Evolutionary conservation across 2,329 filamentous ascomycete species (phyloP), one percentile per base, ranked within the genome.

Genomic region (Escovopsis sp.): DNA sequence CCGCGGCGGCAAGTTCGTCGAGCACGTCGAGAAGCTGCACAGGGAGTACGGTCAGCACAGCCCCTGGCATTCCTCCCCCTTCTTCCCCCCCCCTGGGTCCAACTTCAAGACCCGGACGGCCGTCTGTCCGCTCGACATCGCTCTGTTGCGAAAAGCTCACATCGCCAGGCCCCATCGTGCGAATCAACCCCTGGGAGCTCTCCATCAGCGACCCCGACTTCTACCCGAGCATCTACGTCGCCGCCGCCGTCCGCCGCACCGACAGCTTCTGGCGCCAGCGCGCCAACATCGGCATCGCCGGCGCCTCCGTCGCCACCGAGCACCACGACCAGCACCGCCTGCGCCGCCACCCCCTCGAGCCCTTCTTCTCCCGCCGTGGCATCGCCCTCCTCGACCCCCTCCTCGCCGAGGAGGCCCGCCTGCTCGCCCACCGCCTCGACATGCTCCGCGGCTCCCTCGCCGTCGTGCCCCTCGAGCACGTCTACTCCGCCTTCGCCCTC

Each of bases 21-120:
- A 28, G 12, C n/a, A 38, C 15, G 38, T 42, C 19, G 29, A 31
- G 19, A 15, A 31, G 11, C 25, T 44, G 29, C 42, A 44, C 15
- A 19, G 41, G 3, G 21, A 35, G 15, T 44, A 42, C 28, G 42
- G 41, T 34, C 6, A 34, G 32, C n/a, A 15, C 10, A 14, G 21
- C 21, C 10, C 10, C 21, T 10, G 6, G 21, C 21, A 6, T 23
- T 23, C 21, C 10, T 5, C 6, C 10, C 6, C 10, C 10, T 5
- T 23, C 1, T 6, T 23, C 21, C 6, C 21, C 21, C 6, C 21
- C 14, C 26, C 14, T 13, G 9, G 13, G 14, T 3, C 13, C 7
- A 27, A 14, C 14, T n/a, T 12, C 19, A 14, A 5, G 8, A 11
- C 12, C 18, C 4, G 3, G 2, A 18, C 13, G 12, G 14, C 19